A percentile compares a stretch with the other conserved stretches of the same genome.
phyloP scores from a whole-genome alignment of 2,329 filamentous ascomycete species.

The Orbilia quercus region DNA sequence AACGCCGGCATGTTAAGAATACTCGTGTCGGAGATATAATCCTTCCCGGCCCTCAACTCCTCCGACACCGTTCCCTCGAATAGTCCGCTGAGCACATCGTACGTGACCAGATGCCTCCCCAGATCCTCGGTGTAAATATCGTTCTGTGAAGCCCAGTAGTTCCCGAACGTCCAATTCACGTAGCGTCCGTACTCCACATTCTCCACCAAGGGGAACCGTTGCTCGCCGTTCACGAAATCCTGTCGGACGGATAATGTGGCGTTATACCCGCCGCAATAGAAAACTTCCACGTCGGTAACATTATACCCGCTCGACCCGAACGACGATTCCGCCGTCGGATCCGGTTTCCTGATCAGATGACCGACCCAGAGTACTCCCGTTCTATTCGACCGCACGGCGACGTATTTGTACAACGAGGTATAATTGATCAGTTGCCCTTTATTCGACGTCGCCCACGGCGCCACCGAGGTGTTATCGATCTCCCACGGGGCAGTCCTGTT shows the following conservation, averaged over 20 bases:
- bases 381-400: neutral
- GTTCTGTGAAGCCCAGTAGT: neutral
- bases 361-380: conserved; percentile 40
- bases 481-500: conserved; percentile 36
- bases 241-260: conserved; percentile 23
- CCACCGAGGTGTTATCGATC: conserved; percentile 11
- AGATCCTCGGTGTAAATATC: conserved; percentile 7
- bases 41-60: conserved; percentile 11
- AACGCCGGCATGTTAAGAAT: conserved; percentile 46
- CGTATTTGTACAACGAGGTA: conserved; percentile 32
- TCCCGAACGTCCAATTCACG: conserved; percentile 11
- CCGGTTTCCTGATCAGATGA: conserved; percentile 20
- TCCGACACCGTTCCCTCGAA: conserved; percentile 22
- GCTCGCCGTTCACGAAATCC: conserved; percentile 24
- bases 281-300: conserved; percentile 25
- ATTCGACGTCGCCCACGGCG: conserved; percentile 31
- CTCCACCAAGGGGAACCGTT: conserved; percentile 10
- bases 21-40: conserved; percentile 20
- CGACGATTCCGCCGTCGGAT: neutral
- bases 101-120: conserved; percentile 16
- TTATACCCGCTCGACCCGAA: conserved; percentile 13
- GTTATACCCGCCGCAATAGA: conserved; percentile 42
- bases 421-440: neutral
- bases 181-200: conserved; percentile 16
- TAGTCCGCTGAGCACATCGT: conserved; percentile 22